Evolutionary conservation across 2,329 filamentous ascomycete species (phyloP).

Genomic region (Colletotrichum sp.): DNA sequence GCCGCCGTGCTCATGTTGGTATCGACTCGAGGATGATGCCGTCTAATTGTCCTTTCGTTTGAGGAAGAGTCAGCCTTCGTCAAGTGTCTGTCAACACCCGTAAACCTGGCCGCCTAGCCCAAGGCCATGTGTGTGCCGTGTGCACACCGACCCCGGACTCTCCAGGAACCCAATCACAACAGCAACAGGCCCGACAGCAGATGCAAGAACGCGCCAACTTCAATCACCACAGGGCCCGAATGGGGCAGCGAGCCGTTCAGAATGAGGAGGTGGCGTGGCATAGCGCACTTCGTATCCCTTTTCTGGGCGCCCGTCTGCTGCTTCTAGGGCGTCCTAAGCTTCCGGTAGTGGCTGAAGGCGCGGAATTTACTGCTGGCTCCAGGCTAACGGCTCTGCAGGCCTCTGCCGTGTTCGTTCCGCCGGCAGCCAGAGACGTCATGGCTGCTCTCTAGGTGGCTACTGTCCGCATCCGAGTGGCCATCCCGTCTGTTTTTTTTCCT

Average conservation of each 20-base stretch:
- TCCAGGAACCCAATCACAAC: not conserved
- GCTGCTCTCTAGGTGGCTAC: not conserved
- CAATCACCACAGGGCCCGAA: not conserved
- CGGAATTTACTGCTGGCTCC: not conserved
- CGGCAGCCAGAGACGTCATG: not conserved
- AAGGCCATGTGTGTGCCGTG: not conserved
- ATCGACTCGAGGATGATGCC: not conserved
- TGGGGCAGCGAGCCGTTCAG: not conserved
- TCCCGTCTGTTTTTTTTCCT: not conserved
- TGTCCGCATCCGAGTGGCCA: not conserved
- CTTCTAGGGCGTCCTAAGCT: not conserved
- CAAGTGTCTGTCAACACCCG: not conserved
- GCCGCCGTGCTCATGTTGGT: no score
- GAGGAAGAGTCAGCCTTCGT: not conserved
- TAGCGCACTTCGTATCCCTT: constrained; percentile 1
- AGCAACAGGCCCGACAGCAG: not conserved
- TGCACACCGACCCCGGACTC: not conserved
- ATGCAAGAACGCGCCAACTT: not conserved
- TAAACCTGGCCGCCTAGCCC: not conserved
- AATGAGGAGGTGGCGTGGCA: not conserved
- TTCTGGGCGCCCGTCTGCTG: not conserved
- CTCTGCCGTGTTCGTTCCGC: not conserved
- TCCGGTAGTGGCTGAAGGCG: not conserved
- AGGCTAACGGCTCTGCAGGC: not conserved
- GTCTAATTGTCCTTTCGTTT: not conserved